Percentiles rank a stretch among this genome's conserved stretches.
These are phyloP conservation scores for Boletus sp. DNA, from an alignment of 768 basidiomycete genomes.

Conservation along the genomic window DNA sequence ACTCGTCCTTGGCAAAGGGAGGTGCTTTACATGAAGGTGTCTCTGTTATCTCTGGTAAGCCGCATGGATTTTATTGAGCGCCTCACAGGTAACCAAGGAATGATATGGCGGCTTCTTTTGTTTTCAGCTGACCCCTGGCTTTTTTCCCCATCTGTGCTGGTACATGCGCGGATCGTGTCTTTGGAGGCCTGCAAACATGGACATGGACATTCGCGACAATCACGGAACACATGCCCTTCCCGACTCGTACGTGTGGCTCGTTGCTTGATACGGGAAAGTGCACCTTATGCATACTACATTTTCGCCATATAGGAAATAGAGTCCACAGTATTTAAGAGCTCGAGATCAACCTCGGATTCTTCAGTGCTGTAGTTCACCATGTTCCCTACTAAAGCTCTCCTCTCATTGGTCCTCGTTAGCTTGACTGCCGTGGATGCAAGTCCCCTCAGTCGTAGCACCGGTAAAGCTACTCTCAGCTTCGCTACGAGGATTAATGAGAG, in stretches of 20 bases:
- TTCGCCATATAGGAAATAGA: not conserved
- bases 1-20: not conserved
- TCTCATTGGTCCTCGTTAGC: conserved; percentile 14
- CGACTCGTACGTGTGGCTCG: not conserved
- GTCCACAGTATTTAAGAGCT: not conserved
- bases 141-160: not conserved
- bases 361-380: conserved; percentile 6
- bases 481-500: conserved; percentile 13
- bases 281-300: not conserved
- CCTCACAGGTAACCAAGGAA: not conserved
- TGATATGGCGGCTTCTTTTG: not conserved
- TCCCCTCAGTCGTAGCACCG: conserved; percentile 7
- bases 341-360: not conserved
- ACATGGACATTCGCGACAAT: not conserved
- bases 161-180: not conserved
- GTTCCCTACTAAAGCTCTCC: conserved; percentile 13
- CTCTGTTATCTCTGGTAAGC: not conserved
- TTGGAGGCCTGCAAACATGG: not conserved
- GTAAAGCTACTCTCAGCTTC: conserved; percentile 17
- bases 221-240: not conserved
- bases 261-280: not conserved
- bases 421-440: conserved; percentile 15
- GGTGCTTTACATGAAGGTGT: not conserved
- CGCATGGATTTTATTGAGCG: not conserved
- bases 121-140: not conserved